Evolutionary conservation across 768 basidiomycete genomes (phyloP).

Genomic region (Tulasnella sp.): DNA sequence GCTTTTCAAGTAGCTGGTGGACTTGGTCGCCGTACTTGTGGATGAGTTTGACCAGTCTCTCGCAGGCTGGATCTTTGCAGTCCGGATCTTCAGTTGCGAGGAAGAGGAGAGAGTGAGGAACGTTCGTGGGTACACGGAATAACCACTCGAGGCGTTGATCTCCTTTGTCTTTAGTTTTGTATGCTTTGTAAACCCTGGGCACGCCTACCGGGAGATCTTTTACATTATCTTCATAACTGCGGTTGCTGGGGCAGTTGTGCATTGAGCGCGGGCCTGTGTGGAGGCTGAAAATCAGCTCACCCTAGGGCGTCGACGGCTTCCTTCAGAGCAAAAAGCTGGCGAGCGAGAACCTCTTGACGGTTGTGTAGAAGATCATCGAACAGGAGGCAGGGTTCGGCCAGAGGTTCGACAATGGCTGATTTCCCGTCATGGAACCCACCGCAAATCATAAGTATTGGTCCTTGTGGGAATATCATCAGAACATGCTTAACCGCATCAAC

Average conservation of each 20-base stretch:
- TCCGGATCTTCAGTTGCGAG: no score
- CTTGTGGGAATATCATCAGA: neutral
- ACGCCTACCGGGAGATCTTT: no score
- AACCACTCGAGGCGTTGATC: no score
- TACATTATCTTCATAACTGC: no score
- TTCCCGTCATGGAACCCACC: constrained; percentile 18
- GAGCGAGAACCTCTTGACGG: constrained; percentile 20
- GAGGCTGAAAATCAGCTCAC: no score
- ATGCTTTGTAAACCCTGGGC: no score
- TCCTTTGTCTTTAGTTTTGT: no score
- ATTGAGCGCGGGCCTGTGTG: no score
- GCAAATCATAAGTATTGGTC: constrained; percentile 2
- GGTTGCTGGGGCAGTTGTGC: no score
- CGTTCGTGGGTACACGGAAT: no score
- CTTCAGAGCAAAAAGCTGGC: constrained; percentile 20
- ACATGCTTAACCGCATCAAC: neutral
- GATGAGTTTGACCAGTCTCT: constrained; percentile 23
- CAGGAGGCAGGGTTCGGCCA: constrained; percentile 19
- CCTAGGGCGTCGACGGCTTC: neutral
- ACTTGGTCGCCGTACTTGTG: constrained; percentile 6
- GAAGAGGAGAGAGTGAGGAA: neutral
- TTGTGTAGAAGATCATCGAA: neutral
- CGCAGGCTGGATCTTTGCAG: no score
- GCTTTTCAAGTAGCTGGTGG: constrained; percentile 12
- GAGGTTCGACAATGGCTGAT: constrained; percentile 22